These are phyloP conservation scores for Neurospora terricola DNA, from an alignment of 495 filamentous ascomycete genomes.

Conservation along the genomic window DNA sequence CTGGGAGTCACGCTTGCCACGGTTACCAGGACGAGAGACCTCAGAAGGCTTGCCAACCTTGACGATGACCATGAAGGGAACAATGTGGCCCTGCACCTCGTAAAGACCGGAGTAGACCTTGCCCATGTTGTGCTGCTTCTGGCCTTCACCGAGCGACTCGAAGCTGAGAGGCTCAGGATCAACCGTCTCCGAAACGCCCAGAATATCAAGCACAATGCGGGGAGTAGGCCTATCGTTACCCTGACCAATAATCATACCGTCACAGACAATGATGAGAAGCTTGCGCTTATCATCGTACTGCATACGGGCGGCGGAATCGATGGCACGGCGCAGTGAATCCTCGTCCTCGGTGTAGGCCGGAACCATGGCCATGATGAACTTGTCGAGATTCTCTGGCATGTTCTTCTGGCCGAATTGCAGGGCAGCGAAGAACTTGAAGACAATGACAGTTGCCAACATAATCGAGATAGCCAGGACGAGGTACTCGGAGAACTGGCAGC, in stretches of 20 bases:
- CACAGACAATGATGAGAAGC: conserved; percentile 84
- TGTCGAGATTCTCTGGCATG: conserved; percentile 89
- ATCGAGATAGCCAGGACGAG: conserved; percentile 85
- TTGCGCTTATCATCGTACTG: conserved; percentile 98
- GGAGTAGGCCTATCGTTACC: conserved; percentile 95
- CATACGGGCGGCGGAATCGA: conserved; percentile 94
- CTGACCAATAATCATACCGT: conserved; percentile 99
- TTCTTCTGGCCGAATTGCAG: conserved; percentile 89
- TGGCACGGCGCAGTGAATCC: conserved; percentile 89
- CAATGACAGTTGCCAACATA: conserved; percentile 69
- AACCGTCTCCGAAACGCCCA: conserved; percentile 85
- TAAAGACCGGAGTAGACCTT: conserved; percentile 98
- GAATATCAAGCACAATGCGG: conserved; percentile 91
- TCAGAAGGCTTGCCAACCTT: conserved; percentile 97
- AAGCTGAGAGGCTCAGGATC: conserved; percentile 98
- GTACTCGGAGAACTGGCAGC: conserved; percentile 84
- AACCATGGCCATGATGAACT: conserved; percentile 96
- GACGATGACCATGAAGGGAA: conserved; percentile 92
- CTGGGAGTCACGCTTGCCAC: conserved; percentile 98
- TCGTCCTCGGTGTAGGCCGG: conserved; percentile 98
- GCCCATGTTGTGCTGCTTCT: conserved; percentile 98
- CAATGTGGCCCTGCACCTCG: conserved; percentile 95
- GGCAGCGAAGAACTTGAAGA: conserved; percentile 94
- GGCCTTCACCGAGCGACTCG: conserved; percentile 89
- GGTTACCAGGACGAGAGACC: conserved; percentile 91